phyloP scores from a whole-genome alignment of 441 rosid species.

The Jatropha podagrica region DNA sequence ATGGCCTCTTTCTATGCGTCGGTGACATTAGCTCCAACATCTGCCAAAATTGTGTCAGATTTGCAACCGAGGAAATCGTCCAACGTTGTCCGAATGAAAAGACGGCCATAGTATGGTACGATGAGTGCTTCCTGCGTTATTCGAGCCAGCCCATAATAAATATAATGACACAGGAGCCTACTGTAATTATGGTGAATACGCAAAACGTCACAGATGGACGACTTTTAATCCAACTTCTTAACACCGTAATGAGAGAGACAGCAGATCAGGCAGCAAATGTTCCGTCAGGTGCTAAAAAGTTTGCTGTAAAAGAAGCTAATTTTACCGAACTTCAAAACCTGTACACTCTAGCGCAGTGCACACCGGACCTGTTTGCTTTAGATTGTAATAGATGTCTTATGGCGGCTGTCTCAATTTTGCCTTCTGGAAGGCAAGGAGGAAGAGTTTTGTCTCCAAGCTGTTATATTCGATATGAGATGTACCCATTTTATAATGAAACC shows the following conservation, averaged over 20 bases:
- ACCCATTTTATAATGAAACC: conserved; percentile 9
- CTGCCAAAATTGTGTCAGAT: conserved; percentile 30
- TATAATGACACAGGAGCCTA: background rate
- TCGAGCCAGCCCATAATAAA: conserved; percentile 26
- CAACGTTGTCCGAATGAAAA: conserved; percentile 27
- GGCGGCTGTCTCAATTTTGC: background rate
- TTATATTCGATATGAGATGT: conserved; percentile 21
- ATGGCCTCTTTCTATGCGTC: conserved; percentile 31
- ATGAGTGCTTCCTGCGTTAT: conserved; percentile 38
- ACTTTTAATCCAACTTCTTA: background rate
- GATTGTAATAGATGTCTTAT: conserved; percentile 26
- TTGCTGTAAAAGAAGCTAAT: background rate
- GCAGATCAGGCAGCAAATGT: background rate
- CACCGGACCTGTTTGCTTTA: conserved; percentile 13
- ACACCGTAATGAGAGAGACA: background rate
- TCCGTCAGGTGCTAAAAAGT: conserved; percentile 12
- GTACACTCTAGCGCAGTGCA: conserved; percentile 31
- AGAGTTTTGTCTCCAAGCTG: conserved; percentile 31
- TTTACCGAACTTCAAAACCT: background rate
- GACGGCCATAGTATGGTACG: conserved; percentile 31
- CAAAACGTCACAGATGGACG: conserved; percentile 18
- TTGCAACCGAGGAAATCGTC: conserved; percentile 12
- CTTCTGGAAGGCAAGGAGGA: conserved; percentile 17
- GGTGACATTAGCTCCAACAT: background rate
- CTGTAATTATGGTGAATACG: background rate